These are phyloP conservation scores for Suillus variegatus DNA, from an alignment of 768 basidiomycete genomes.

Conservation along the genomic window DNA sequence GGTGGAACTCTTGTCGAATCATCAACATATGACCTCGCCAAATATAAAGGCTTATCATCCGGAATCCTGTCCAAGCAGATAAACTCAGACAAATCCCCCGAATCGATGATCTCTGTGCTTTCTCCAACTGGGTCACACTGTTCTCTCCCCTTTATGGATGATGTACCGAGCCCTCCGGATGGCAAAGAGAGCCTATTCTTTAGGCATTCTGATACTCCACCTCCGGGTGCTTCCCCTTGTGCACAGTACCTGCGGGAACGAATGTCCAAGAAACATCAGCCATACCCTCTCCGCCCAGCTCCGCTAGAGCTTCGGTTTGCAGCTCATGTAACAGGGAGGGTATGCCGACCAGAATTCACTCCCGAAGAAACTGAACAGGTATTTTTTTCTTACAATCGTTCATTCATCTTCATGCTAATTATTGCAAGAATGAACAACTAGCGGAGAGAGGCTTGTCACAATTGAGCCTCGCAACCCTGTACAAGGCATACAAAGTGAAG, in stretches of 20 bases:
- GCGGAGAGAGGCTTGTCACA: not conserved
- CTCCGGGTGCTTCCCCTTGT: not conserved
- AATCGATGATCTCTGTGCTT: too few relatives aligned
- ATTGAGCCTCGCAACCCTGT: not conserved
- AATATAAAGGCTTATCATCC: too few relatives aligned
- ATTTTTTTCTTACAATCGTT: not conserved
- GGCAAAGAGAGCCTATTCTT: not conserved
- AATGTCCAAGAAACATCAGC: not conserved
- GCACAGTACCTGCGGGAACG: not conserved
- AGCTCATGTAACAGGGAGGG: not conserved
- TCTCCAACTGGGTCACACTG: too few relatives aligned
- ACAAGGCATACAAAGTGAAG: not conserved
- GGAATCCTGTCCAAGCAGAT: too few relatives aligned
- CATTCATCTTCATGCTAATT: not conserved
- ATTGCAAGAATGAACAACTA: not conserved
- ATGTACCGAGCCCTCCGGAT: not conserved
- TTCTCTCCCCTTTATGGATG: too few relatives aligned
- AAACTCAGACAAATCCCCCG: too few relatives aligned
- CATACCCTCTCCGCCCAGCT: not conserved
- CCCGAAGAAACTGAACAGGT: not conserved
- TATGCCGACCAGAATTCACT: not conserved
- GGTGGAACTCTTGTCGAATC: too few relatives aligned
- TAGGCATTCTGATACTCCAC: not conserved
- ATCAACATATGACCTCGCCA: too few relatives aligned
- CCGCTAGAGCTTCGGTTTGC: not conserved